A percentile compares a stretch with the other conserved stretches of the same genome.
phyloP scores from a whole-genome alignment of 164 flowering plant species.

The Vitis rotundifolia region DNA sequence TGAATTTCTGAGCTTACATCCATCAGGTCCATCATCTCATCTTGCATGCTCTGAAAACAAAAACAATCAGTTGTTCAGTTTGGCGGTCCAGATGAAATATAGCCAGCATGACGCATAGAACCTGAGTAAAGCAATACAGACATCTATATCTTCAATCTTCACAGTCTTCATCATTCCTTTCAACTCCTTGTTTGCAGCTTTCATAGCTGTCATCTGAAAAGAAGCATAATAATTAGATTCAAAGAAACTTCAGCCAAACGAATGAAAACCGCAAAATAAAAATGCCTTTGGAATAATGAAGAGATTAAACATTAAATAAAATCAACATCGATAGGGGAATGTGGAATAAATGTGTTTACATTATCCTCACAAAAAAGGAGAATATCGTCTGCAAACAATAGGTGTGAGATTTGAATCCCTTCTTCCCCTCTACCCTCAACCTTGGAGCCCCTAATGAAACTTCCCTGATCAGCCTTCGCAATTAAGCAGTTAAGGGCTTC shows the following conservation, averaged over 20 bases:
- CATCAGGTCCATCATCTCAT: slow-evolving; percentile 99
- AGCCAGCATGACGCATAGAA: too few relatives aligned
- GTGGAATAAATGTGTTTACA: too few relatives aligned
- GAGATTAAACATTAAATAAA: too few relatives aligned
- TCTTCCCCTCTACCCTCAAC: too few relatives aligned
- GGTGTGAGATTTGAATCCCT: too few relatives aligned
- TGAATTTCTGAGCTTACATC: slow-evolving; percentile 91
- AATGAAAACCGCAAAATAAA: slow-evolving; percentile 1
- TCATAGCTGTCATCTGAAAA: slow-evolving; percentile 80
- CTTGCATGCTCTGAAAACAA: slow-evolving; percentile 79
- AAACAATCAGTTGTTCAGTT: neutral
- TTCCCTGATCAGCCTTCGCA: too few relatives aligned
- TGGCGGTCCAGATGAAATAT: too few relatives aligned
- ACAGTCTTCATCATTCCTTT: slow-evolving; percentile 92
- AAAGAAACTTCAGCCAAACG: neutral
- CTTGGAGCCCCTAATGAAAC: too few relatives aligned
- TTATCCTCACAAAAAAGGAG: too few relatives aligned
- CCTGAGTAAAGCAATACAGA: slow-evolving; percentile 19
- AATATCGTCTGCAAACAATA: too few relatives aligned
- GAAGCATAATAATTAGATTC: neutral
- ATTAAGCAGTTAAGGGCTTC: too few relatives aligned
- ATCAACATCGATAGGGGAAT: too few relatives aligned
- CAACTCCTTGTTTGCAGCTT: slow-evolving; percentile 82
- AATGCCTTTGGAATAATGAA: neutral
- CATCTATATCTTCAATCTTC: slow-evolving; percentile 90